These are phyloP conservation scores for Rutstroemia sp. DNA, from an alignment of 2,329 filamentous ascomycete genomes.

Conservation along the genomic window DNA sequence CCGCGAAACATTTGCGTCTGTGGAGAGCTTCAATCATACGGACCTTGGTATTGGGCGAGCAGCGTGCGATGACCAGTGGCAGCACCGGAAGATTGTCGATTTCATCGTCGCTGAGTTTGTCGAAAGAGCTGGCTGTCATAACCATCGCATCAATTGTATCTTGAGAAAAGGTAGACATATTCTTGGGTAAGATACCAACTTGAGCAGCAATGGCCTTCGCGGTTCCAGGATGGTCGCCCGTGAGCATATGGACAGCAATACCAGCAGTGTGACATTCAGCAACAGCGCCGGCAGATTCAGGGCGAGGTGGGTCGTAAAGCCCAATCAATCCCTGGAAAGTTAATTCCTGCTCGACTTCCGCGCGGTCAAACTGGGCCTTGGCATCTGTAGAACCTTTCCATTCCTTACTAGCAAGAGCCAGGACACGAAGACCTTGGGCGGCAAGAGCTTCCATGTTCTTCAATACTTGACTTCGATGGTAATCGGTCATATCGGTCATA, in stretches of 20 bases:
- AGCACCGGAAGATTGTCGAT: conserved; percentile 70
- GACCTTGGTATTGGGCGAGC: conserved; percentile 79
- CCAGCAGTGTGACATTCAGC: conserved; percentile 58
- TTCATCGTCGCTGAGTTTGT: conserved; percentile 65
- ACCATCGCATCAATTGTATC: conserved; percentile 62
- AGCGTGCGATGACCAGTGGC: conserved; percentile 76
- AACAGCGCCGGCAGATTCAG: conserved; percentile 49
- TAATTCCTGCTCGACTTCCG: conserved; percentile 58
- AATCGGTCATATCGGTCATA: conserved; percentile 41
- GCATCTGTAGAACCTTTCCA: conserved; percentile 24
- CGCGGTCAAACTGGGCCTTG: conserved; percentile 42
- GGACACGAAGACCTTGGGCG: conserved; percentile 59
- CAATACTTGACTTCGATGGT: conserved; percentile 49
- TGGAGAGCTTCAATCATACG: conserved; percentile 80
- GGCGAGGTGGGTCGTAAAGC: conserved; percentile 50
- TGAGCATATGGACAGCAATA: conserved; percentile 73
- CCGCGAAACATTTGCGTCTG: conserved; percentile 44
- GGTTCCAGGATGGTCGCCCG: conserved; percentile 73
- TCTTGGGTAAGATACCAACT: conserved; percentile 66
- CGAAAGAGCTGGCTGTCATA: conserved; percentile 71
- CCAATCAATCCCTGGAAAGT: conserved; percentile 63
- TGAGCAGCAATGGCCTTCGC: conserved; percentile 72
- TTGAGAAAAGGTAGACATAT: conserved; percentile 51
- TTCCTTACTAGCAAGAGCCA: conserved; percentile 50
- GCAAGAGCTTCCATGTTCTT: conserved; percentile 63